A percentile compares a stretch with the other conserved stretches of the same genome.
Conservation (phyloP, 257 asterid genomes). For the Solanum paucissectum region DNA sequence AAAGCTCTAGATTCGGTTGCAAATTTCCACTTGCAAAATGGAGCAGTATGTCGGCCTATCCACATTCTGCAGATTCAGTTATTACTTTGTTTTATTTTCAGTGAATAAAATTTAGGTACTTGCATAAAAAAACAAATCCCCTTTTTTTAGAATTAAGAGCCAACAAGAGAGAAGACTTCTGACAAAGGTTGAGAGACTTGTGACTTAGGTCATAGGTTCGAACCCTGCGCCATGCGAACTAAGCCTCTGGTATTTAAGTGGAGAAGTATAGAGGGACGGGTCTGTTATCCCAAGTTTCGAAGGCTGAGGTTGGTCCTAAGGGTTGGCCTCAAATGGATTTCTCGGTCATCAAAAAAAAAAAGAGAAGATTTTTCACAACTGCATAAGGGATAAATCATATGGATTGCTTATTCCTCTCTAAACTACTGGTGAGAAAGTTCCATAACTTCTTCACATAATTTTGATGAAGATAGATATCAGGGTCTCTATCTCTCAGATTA, state of each 20-base stretch:
- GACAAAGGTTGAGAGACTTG: background rate
- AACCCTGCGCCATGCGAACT: background rate
- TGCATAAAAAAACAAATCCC: background rate
- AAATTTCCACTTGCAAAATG: conserved; percentile 93
- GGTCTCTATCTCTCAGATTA: background rate
- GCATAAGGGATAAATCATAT: background rate
- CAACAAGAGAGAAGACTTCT: background rate
- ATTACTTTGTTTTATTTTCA: background rate
- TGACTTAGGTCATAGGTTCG: background rate
- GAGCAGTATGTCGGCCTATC: conserved; percentile 63
- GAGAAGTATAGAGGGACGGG: background rate
- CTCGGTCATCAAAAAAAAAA: background rate
- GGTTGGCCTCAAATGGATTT: background rate
- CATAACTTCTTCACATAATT: background rate
- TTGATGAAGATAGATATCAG: background rate
- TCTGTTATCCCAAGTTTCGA: background rate
- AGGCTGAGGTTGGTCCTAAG: background rate
- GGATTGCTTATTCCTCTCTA: background rate
- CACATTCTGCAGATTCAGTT: background rate
- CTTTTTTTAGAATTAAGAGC: background rate
- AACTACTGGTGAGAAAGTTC: background rate
- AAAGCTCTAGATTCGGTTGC: conserved; percentile 94
- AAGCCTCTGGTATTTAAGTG: background rate
- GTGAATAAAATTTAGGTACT: background rate
- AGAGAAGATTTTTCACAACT: background rate